These are phyloP conservation scores for Sporothrix humicola DNA, from an alignment of 2,329 filamentous ascomycete species.

Conservation along the genomic window DNA sequence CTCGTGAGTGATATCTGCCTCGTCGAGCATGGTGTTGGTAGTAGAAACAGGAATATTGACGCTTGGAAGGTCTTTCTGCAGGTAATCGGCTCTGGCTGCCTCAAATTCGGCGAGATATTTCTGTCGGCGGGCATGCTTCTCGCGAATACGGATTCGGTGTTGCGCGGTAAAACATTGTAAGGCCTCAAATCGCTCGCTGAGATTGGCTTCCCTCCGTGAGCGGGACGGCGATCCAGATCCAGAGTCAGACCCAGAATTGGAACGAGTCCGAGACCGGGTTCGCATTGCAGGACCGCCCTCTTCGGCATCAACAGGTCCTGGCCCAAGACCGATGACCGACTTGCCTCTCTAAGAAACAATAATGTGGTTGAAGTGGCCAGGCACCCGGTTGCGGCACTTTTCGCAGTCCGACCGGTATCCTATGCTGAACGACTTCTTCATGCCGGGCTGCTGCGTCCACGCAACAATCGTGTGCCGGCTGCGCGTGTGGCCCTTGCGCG, in stretches of 20 bases:
- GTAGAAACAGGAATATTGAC: no score
- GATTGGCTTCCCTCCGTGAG: background rate
- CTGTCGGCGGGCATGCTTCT: background rate
- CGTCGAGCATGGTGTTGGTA: background rate
- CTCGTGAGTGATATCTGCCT: background rate
- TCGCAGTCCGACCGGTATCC: conserved; percentile 79
- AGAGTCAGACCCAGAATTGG: no score
- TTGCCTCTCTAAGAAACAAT: conserved; percentile 61
- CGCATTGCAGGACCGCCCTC: background rate
- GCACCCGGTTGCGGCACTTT: conserved; percentile 75
- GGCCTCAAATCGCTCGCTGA: background rate
- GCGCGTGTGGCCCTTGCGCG: conserved; percentile 61
- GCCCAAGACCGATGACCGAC: background rate
- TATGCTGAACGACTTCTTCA: conserved; percentile 77
- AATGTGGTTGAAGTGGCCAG: conserved; percentile 82
- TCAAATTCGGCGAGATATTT: background rate
- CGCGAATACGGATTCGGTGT: background rate
- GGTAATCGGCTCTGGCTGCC: background rate
- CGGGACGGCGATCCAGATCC: no score
- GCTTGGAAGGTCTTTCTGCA: background rate
- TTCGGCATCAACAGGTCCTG: background rate
- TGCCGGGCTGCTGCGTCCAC: conserved; percentile 66
- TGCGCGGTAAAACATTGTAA: background rate
- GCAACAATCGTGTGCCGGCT: conserved; percentile 65
- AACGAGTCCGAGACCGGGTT: no score